phyloP scores from a whole-genome alignment of 352 stramenopile species.

The Phytopythium aichiense region DNA sequence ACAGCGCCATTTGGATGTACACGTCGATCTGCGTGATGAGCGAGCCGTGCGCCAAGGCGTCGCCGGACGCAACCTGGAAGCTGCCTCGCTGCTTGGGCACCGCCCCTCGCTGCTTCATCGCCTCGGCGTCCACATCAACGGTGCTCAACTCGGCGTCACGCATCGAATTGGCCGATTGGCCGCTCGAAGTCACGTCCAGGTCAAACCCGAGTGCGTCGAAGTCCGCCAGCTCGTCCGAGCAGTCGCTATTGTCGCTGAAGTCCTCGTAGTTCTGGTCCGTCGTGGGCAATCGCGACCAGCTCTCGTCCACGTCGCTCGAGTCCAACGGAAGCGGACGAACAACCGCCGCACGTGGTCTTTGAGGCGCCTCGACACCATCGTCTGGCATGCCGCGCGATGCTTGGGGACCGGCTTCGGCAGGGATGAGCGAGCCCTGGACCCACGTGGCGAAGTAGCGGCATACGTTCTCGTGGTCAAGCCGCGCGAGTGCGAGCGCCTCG shows the following conservation, averaged over 20 bases:
- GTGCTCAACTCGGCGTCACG: background rate
- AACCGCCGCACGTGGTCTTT: background rate
- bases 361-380: background rate
- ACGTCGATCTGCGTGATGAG: slow-evolving; percentile 79
- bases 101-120: background rate
- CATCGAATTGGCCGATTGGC: background rate
- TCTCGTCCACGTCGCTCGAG: background rate
- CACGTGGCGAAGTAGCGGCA: slow-evolving; percentile 91
- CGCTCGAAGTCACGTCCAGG: slow-evolving; percentile 20
- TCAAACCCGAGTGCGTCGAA: slow-evolving; percentile 63
- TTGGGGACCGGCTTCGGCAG: slow-evolving; percentile 26
- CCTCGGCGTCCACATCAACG: background rate
- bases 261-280: background rate
- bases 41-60: slow-evolving; percentile 1
- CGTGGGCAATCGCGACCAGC: background rate
- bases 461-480: slow-evolving; percentile 94
- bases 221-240: slow-evolving; percentile 1
- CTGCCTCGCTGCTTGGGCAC: background rate
- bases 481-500: slow-evolving; percentile 89
- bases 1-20: slow-evolving; percentile 95
- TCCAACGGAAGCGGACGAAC: background rate
- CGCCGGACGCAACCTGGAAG: background rate
- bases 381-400: background rate
- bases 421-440: slow-evolving; percentile 66
- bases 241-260: slow-evolving; percentile 6